Conservation (phyloP, 345 rosid species). For the Eucalyptus melliodora region DNA sequence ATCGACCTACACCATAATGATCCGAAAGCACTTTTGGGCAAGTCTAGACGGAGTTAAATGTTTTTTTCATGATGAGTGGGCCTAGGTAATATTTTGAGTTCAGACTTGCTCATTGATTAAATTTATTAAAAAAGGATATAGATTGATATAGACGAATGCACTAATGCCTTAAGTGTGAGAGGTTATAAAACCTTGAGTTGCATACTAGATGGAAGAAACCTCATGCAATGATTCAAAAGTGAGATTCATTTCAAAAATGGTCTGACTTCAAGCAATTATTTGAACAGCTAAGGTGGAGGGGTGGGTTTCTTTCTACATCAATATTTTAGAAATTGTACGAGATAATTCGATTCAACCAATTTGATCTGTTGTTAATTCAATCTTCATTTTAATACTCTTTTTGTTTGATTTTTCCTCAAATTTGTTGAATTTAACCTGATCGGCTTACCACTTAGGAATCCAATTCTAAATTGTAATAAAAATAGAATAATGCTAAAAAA, state of each 20-base stretch:
- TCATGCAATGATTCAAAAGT: neutral
- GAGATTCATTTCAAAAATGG: neutral
- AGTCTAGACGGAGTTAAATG: neutral
- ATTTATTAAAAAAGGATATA: neutral
- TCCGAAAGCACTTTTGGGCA: fast-evolving
- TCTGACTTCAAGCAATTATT: neutral
- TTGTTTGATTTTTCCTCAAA: neutral
- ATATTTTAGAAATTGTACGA: too few species aligned
- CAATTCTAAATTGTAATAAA: neutral
- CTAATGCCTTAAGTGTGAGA: neutral
- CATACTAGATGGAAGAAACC: neutral
- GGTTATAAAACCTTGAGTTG: fast-evolving
- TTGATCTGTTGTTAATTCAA: too few species aligned
- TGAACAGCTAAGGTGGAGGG: neutral
- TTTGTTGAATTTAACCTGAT: neutral
- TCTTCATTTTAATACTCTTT: neutral
- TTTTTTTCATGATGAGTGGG: too few species aligned
- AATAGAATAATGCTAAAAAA: neutral
- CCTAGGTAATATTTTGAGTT: neutral
- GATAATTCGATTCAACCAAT: neutral
- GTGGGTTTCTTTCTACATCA: neutral
- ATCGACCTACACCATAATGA: fast-evolving
- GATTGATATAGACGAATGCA: neutral
- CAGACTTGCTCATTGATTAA: neutral
- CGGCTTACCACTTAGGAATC: neutral